Conservation (phyloP, 805 yeast species). For the Candida nemodendra region DNA sequence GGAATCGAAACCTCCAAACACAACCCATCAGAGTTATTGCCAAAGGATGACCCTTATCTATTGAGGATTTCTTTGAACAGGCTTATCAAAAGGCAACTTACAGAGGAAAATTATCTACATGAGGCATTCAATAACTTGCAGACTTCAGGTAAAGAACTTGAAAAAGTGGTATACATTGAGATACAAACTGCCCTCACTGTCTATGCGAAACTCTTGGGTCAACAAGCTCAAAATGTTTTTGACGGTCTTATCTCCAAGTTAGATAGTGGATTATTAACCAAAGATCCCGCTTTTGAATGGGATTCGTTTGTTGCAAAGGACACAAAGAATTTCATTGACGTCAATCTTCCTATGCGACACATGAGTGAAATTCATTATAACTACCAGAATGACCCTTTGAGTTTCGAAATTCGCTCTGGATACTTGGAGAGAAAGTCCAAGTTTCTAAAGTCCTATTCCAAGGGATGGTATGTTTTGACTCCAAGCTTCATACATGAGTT, state of each 20-base stretch:
- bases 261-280: conserved; percentile 67
- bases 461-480: conserved; percentile 89
- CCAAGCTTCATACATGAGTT: conserved; percentile 89
- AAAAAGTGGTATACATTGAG: conserved; percentile 81
- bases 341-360: conserved; percentile 58
- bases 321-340: conserved; percentile 60
- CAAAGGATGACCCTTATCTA: conserved; percentile 78
- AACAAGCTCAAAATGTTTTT: conserved; percentile 70
- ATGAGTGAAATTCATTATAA: conserved; percentile 62
- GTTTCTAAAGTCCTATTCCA: conserved; percentile 84
- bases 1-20: conserved; percentile 65
- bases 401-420: conserved; percentile 71
- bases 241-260: conserved; percentile 64
- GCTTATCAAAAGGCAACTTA: conserved; percentile 72
- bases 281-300: conserved; percentile 86
- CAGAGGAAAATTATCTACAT: conserved; percentile 81
- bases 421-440: conserved; percentile 86
- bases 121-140: conserved; percentile 88
- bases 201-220: conserved; percentile 68
- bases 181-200: conserved; percentile 77
- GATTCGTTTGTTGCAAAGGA: conserved; percentile 75
- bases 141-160: conserved; percentile 84
- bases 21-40: conserved; percentile 41
- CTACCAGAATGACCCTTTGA: conserved; percentile 66
- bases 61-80: conserved; percentile 69